Percentiles rank a stretch among this genome's conserved stretches.
Conservation (phyloP, 169 alveolate species). For the Perkinsus chesapeaki region DNA sequence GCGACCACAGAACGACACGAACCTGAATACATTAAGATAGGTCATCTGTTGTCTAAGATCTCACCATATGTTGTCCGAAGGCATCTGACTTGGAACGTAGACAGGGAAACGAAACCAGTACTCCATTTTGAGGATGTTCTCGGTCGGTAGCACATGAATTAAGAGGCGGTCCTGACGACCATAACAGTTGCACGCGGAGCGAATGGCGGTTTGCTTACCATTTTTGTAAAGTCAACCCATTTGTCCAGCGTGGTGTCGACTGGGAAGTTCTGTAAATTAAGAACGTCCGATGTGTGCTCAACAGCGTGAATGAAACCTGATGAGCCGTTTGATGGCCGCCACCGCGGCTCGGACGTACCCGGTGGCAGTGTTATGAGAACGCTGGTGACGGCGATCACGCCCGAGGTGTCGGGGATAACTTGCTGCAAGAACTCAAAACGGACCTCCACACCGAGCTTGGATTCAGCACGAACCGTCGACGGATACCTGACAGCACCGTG, state of each 20-base stretch:
- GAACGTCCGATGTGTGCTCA: neutral
- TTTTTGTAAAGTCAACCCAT: neutral
- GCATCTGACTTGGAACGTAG: neutral
- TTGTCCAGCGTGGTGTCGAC: neutral
- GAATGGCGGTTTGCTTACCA: neutral
- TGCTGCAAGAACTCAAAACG: neutral
- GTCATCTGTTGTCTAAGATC: no score
- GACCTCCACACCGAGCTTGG: neutral
- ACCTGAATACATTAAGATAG: no score
- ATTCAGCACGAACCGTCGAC: neutral
- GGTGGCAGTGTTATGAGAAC: neutral
- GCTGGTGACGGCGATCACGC: neutral
- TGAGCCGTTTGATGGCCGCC: neutral
- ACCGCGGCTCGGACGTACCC: neutral
- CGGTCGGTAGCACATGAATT: neutral
- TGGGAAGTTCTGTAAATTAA: neutral
- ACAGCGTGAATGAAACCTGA: neutral
- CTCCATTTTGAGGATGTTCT: neutral
- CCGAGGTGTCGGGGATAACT: neutral
- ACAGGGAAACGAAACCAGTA: neutral
- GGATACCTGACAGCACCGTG: neutral
- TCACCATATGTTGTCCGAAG: neutral
- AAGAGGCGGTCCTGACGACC: neutral
- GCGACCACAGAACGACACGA: neutral
- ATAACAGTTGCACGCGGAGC: neutral